Base-by-base conservation (phyloP, 306 rosid species). In the Cicer chorassanicum region DNA sequence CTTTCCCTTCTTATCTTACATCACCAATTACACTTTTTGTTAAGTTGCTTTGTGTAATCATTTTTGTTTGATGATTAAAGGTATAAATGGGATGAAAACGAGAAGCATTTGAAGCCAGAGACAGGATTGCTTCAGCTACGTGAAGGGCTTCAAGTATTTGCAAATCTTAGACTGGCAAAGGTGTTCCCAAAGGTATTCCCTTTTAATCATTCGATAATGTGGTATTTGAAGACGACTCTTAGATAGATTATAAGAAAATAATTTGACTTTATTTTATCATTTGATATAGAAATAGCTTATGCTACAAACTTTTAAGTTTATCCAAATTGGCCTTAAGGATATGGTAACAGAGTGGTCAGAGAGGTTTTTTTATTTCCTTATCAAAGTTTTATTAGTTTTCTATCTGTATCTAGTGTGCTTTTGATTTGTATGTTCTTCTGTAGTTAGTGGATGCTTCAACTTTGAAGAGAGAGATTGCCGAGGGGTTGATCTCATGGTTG, bases 401-500 rank as follows among this genome's bases (percentile, higher is more conserved):
- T 56, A 19, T 68, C 66, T 70, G 24, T 19, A 24, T 73, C 14
- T 19, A 13, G 36, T 15, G 2, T 62, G 65, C 16, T 18, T 79
- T 53, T 46, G 51, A 74, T 45, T 16, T 56, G 42, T 68, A 7
- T 40, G 45, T 83, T 57, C 45, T 71, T 75, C 42, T 80, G 59
- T 83, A 91, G 98, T 78, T 94, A 65, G 91, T 90, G 49, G 93
- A 91, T 75, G 93, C 98, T 59, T 94, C 98, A 34, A 88, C 96
- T 77, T 85, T 91, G 88, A 94, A 94, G 87, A 90, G 72, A 80
- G 97, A 91, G 85, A 75, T 90, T 63, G 93, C 85, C 42, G 95
- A 89, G 75, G 97, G 80, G 97, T 91, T 56, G 95, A 94, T 82
- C 87, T 94, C 74, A 89, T 91, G 95, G 94, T 94, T 83, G 86